These are phyloP conservation scores for Dendrothele bispora DNA, from an alignment of 768 basidiomycete genomes.

Conservation along the genomic window DNA sequence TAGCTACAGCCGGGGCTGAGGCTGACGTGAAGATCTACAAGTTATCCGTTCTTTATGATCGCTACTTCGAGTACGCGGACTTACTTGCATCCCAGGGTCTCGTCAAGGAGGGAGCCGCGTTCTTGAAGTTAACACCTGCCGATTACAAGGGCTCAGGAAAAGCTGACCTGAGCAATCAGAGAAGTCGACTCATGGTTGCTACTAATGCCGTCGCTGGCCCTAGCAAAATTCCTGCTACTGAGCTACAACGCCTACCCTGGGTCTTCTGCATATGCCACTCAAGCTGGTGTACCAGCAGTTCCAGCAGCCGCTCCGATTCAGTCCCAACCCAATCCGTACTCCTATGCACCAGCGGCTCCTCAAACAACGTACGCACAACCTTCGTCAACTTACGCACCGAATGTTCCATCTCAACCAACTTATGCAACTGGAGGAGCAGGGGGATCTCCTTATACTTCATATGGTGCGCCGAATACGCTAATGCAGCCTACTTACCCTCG, in stretches of 20 bases:
- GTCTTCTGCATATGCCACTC: too few species aligned
- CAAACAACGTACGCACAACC: constrained; percentile 11
- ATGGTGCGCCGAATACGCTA: constrained; percentile 18
- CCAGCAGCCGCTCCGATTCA: too few species aligned
- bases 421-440: constrained; percentile 8
- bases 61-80: constrained; percentile 95
- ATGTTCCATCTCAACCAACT: background rate
- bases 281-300: too few species aligned
- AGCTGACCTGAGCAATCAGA: constrained; percentile 34
- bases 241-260: too few species aligned
- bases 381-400: background rate
- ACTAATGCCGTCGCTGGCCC: constrained; percentile 20
- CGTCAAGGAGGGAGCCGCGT: constrained; percentile 75
- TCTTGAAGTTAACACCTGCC: constrained; percentile 75
- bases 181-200: constrained; percentile 38
- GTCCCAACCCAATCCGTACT: too few species aligned
- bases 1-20: constrained; percentile 31
- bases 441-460: constrained; percentile 26
- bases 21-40: constrained; percentile 70
- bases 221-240: background rate
- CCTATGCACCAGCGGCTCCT: background rate
- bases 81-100: constrained; percentile 90
- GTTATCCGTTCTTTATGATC: constrained; percentile 83
- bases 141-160: constrained; percentile 68
- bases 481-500: constrained; percentile 43